A percentile compares a stretch with the other conserved stretches of the same genome.
phyloP scores from a whole-genome alignment of 306 rosid genomes.

The Dalbergia oliveri region DNA sequence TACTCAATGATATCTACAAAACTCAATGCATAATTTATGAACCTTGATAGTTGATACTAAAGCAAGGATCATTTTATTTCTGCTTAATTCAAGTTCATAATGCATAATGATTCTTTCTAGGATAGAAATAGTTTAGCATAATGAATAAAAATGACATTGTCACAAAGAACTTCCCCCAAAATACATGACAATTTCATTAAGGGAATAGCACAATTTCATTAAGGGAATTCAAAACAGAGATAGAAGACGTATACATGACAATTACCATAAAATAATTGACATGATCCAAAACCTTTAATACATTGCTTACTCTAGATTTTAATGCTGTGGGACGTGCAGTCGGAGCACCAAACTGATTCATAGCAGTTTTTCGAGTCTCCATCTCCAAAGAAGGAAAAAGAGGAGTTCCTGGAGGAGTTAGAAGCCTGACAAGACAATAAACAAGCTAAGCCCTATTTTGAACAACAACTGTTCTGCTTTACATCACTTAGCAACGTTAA shows the following conservation, averaged over 20 bases:
- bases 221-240: slow-evolving; percentile 37
- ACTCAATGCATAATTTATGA: slow-evolving; percentile 1
- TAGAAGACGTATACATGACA: slow-evolving; percentile 14
- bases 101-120: background rate
- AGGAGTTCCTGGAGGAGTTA: slow-evolving; percentile 97
- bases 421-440: slow-evolving; percentile 76
- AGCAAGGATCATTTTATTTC: slow-evolving; percentile 30
- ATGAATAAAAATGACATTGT: slow-evolving; percentile 25
- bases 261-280: slow-evolving; percentile 25
- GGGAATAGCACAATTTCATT: slow-evolving; percentile 19
- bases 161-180: background rate
- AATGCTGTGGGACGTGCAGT: slow-evolving; percentile 71
- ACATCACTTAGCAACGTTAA: slow-evolving; percentile 1
- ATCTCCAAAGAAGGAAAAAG: slow-evolving; percentile 96
- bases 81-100: slow-evolving; percentile 33
- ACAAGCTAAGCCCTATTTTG: slow-evolving; percentile 41
- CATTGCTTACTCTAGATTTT: slow-evolving; percentile 88
- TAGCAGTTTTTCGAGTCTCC: slow-evolving; percentile 76
- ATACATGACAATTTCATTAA: slow-evolving; percentile 19
- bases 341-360: slow-evolving; percentile 77
- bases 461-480: slow-evolving; percentile 23
- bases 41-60: slow-evolving; percentile 2
- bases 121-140: slow-evolving; percentile 10
- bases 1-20: slow-evolving; percentile 22
- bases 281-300: slow-evolving; percentile 33